Evolutionary conservation across 2,329 filamentous ascomycete genomes (phyloP), one percentile per base, ranked within the genome.

Genomic region (Neoarthrinium moseri): DNA sequence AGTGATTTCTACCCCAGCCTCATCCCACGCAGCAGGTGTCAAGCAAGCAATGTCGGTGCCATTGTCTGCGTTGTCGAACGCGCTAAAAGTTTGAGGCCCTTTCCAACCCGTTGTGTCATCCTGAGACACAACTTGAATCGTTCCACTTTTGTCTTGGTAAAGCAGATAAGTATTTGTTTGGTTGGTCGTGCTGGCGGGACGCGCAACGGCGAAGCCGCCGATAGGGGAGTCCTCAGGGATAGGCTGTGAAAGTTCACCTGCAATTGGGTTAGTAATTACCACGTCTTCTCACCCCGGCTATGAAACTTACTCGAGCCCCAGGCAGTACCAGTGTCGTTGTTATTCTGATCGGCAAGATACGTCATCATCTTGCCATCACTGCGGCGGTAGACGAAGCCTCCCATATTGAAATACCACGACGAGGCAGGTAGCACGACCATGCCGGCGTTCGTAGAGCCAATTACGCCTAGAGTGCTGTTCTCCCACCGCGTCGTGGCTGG

Each of bases 81-180:
- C 55, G 11, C 44, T 48, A 11, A 43, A 51, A 2, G 52, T 53
- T 34, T 46, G 17, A 11, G 54, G 54, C 1, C 55, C 55, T 35
- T 57, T 48, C 55, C 55, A 56, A 5, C 50, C 51, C 12, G 36
- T 38, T 18, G 46, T 43, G 38, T 53, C 52, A 39, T 55, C 55
- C 41, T 57, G 55, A 52, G 52, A 57, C 7, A 57, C 42, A 3
- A 56, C 45, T 23, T 55, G 49, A 41, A 57, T 49, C 22, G 8
- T 34, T 12, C 45, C 52, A 32, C 48, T 43, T 4, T 48, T 32
- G 17, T 55, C 53, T 26, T 54, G 50, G 32, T 57, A 55, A 6
- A 56, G 46, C 33, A 56, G 49, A 36, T 55, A 55, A 22, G 54
- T 57, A 30, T 55, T 56, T 22, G 56, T 35, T 35, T 52, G 48